Conservation (phyloP, 768 basidiomycete species). For the Rhodotorula sphaerocarpa region DNA sequence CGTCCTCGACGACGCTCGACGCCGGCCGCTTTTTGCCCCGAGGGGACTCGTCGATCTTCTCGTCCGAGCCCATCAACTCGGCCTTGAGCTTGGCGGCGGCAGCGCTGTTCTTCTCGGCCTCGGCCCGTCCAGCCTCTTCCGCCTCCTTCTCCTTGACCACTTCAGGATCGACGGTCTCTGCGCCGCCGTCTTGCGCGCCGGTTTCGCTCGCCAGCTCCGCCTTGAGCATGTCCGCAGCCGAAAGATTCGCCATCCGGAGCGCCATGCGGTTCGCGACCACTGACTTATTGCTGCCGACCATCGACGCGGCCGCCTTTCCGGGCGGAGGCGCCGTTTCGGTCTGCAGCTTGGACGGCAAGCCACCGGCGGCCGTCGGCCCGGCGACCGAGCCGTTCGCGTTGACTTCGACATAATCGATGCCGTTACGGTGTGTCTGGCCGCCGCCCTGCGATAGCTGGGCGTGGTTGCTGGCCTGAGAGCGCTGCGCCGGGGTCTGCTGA, state of each 20-base stretch:
- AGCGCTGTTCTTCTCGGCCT: conserved; percentile 16
- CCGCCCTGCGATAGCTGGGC: conserved; percentile 14
- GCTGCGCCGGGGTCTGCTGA: conserved; percentile 23
- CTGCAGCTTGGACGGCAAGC: conserved; percentile 20
- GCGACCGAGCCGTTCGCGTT: conserved; percentile 10
- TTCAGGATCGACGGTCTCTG: conserved; percentile 29
- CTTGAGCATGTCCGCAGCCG: conserved; percentile 86
- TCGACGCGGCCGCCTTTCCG: conserved; percentile 48
- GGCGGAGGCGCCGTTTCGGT: not conserved
- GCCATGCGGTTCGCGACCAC: conserved; percentile 66
- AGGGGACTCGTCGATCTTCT: conserved; percentile 26
- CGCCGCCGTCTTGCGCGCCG: not conserved
- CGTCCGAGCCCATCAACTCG: not conserved
- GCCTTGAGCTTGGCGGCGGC: conserved; percentile 29
- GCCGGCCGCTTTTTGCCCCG: conserved; percentile 50
- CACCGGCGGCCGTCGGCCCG: not conserved
- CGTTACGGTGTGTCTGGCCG: conserved; percentile 25
- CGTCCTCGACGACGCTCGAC: not conserved
- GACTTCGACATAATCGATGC: conserved; percentile 33
- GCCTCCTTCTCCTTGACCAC: conserved; percentile 32
- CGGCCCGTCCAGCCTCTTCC: conserved; percentile 14
- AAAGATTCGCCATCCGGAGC: conserved; percentile 82
- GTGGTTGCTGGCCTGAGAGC: conserved; percentile 18
- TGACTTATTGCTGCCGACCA: conserved; percentile 78
- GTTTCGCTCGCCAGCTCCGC: conserved; percentile 60